phyloP scores from a whole-genome alignment of 371 early-diverging fungal genomes.

The Apophysomyces variabilis region DNA sequence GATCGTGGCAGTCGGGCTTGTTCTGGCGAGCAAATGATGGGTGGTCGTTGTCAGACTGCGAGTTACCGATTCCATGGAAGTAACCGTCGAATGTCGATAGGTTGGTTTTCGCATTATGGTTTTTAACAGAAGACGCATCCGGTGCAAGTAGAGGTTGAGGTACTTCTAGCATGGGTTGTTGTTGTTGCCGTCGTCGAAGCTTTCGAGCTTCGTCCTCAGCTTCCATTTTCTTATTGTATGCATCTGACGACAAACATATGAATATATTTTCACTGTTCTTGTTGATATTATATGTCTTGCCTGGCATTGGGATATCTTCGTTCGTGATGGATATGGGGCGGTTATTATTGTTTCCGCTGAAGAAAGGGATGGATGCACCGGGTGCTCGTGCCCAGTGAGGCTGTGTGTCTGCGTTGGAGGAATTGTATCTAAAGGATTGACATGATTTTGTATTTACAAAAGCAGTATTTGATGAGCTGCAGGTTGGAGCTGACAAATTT shows the following conservation, averaged over 20 bases:
- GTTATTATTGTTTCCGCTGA: no score
- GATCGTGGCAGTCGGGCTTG: background rate
- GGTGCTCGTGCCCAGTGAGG: background rate
- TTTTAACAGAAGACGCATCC: no score
- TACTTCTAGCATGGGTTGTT: no score
- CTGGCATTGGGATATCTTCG: background rate
- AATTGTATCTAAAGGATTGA: background rate
- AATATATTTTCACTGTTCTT: background rate
- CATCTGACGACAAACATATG: background rate
- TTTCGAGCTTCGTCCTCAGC: no score
- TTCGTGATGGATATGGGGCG: no score
- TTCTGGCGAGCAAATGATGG: background rate
- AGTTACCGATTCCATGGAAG: background rate
- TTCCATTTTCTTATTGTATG: background rate
- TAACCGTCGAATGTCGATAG: no score
- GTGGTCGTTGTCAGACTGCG: background rate
- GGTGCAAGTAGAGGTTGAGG: no score
- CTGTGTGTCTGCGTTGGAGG: background rate
- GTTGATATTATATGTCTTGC: background rate
- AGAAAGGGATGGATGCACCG: constrained; percentile 3
- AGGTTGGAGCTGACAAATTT: background rate
- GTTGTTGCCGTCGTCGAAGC: no score
- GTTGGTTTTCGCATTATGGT: no score
- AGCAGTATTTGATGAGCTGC: background rate
- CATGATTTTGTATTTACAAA: background rate